A percentile compares a stretch with the other conserved stretches of the same genome.
Evolutionary conservation across 805 yeast species (phyloP).

Genomic region (Ogataea paradorogensis): DNA sequence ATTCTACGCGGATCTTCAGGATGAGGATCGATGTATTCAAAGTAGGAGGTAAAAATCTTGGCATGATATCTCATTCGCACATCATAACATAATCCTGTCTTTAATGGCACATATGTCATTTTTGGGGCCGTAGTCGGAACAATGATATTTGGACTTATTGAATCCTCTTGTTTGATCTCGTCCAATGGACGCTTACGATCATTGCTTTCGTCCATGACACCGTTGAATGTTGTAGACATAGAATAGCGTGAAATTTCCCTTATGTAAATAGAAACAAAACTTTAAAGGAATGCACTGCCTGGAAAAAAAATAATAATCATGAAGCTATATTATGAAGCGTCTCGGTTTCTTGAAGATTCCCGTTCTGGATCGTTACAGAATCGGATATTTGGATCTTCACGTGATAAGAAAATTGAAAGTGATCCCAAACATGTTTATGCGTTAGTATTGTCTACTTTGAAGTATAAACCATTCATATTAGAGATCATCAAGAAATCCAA

Average conservation of each 20-base stretch:
- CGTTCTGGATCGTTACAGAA: slow-evolving; percentile 54
- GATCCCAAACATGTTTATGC: slow-evolving; percentile 89
- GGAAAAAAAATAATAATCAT: slow-evolving; percentile 21
- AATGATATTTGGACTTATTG: slow-evolving; percentile 24
- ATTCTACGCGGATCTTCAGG: slow-evolving; percentile 98
- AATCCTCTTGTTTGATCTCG: slow-evolving; percentile 9
- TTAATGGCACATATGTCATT: slow-evolving; percentile 66
- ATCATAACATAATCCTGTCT: slow-evolving; percentile 94
- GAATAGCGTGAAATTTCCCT: not conserved
- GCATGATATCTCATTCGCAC: slow-evolving; percentile 98
- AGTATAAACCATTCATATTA: slow-evolving; percentile 61
- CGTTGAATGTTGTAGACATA: slow-evolving; percentile 1
- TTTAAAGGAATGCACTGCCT: slow-evolving; percentile 13
- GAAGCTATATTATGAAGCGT: slow-evolving; percentile 42
- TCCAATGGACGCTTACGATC: slow-evolving; percentile 10
- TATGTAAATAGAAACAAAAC: not conserved
- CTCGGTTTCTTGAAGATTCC: slow-evolving; percentile 39
- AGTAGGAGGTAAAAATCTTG: slow-evolving; percentile 84
- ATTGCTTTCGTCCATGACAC: not conserved
- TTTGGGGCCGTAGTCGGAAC: slow-evolving; percentile 66
- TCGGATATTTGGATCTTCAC: slow-evolving; percentile 50
- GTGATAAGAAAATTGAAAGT: slow-evolving; percentile 45
- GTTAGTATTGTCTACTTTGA: slow-evolving; percentile 71
- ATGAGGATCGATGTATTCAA: slow-evolving; percentile 95
- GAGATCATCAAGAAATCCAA: slow-evolving; percentile 65